Evolutionary conservation across 2,329 filamentous ascomycete genomes (phyloP).

Genomic region (Neoscytalidium dimidiatum): DNA sequence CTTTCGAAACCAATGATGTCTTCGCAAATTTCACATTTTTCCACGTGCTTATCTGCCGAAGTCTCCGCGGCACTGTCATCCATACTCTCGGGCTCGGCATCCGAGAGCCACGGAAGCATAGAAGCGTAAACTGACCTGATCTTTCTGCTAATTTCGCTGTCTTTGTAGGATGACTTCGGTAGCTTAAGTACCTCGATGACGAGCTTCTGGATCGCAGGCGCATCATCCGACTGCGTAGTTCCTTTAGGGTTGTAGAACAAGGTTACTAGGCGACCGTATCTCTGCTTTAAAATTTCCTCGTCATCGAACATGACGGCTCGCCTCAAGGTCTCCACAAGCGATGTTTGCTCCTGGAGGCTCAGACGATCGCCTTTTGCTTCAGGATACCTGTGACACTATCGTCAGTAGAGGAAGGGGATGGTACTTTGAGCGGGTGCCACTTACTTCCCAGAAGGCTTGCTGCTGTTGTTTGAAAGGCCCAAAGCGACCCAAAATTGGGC

Average conservation of each 20-base stretch:
- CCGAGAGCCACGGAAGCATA: slow-evolving; percentile 12
- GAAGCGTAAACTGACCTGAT: slow-evolving; percentile 12
- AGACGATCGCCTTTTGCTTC: neutral
- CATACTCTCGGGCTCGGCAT: neutral
- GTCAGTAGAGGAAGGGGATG: neutral
- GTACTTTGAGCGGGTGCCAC: neutral
- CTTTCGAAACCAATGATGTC: slow-evolving; percentile 51
- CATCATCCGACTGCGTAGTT: slow-evolving; percentile 6
- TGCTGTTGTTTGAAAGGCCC: neutral
- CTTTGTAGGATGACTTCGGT: slow-evolving; percentile 2
- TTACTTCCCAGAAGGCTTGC: neutral
- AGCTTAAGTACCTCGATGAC: slow-evolving; percentile 8
- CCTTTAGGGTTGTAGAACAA: slow-evolving; percentile 27
- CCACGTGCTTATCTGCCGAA: slow-evolving; percentile 30
- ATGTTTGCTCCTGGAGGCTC: neutral
- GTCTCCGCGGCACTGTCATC: slow-evolving; percentile 1
- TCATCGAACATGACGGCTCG: slow-evolving; percentile 27
- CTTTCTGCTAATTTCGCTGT: slow-evolving; percentile 4
- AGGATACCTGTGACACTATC: neutral
- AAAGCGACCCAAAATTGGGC: slow-evolving; percentile 6
- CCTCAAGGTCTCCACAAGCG: slow-evolving; percentile 26
- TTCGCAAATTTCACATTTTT: slow-evolving; percentile 57
- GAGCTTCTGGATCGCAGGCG: slow-evolving; percentile 1
- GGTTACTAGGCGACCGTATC: slow-evolving; percentile 33
- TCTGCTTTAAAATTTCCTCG: slow-evolving; percentile 32